Evolutionary conservation across 768 basidiomycete genomes (phyloP).

Genomic region (Pulveroboletus sp.): DNA sequence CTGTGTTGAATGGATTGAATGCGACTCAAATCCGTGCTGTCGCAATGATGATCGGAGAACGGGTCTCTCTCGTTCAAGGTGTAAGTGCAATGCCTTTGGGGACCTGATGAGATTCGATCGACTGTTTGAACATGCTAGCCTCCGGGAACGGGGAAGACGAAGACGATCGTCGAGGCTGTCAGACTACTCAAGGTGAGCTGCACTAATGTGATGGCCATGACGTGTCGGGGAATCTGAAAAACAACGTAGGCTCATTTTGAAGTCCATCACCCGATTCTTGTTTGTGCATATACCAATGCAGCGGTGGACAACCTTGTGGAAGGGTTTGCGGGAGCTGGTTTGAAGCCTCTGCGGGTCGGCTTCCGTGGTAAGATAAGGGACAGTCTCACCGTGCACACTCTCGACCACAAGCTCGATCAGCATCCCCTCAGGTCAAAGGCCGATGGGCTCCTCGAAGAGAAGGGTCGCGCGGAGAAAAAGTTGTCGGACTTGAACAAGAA

Average conservation of each 20-base stretch:
- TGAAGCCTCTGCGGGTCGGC: constrained; percentile 77
- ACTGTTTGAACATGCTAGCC: constrained; percentile 44
- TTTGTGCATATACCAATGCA: constrained; percentile 93
- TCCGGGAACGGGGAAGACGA: constrained; percentile 90
- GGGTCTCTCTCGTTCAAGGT: constrained; percentile 80
- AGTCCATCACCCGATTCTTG: constrained; percentile 77
- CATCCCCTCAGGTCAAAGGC: constrained; percentile 54
- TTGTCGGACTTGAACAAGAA: constrained; percentile 24
- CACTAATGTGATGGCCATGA: neutral
- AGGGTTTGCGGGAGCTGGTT: constrained; percentile 53
- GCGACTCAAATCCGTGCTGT: constrained; percentile 74
- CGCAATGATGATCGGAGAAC: constrained; percentile 80
- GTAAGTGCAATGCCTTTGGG: constrained; percentile 38
- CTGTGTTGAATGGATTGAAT: constrained; percentile 60
- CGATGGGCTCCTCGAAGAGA: constrained; percentile 37
- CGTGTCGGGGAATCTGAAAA: neutral
- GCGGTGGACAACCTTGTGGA: constrained; percentile 90
- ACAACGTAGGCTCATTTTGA: constrained; percentile 63
- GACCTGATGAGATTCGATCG: neutral
- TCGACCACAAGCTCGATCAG: constrained; percentile 56
- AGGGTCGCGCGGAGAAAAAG: constrained; percentile 29
- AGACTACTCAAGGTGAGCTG: constrained; percentile 65
- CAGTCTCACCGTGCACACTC: constrained; percentile 51
- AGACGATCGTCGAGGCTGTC: constrained; percentile 83
- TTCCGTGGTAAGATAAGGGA: constrained; percentile 54